These are phyloP conservation scores for Camellia japonica DNA, from an alignment of 148 eudicot species.

Conservation along the genomic window DNA sequence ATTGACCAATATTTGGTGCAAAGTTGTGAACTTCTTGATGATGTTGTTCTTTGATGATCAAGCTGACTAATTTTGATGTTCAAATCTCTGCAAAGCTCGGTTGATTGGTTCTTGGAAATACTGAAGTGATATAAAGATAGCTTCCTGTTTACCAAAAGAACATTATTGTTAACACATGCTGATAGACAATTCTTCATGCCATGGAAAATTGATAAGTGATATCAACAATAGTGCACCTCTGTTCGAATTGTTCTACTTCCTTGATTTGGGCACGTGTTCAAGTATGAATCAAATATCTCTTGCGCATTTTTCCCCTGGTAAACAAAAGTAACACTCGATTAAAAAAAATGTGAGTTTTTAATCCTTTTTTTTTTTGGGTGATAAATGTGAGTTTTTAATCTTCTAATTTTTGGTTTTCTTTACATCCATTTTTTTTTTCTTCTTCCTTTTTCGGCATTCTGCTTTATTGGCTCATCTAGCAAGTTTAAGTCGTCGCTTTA, in stretches of 20 bases:
- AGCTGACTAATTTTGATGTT: not conserved
- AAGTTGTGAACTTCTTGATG: not conserved
- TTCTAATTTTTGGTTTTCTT: too few species aligned
- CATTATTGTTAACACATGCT: not conserved
- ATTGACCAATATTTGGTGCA: not conserved
- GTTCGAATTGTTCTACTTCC: slow-evolving; percentile 96
- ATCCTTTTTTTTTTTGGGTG: not conserved
- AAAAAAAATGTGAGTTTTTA: not conserved
- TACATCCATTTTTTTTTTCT: not conserved
- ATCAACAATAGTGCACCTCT: slow-evolving; percentile 52
- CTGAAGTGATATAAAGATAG: slow-evolving; percentile 84
- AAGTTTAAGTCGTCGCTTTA: not conserved
- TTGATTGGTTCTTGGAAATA: slow-evolving; percentile 88
- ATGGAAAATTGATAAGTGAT: not conserved
- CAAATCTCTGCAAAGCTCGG: slow-evolving; percentile 39
- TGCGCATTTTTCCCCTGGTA: slow-evolving; percentile 68
- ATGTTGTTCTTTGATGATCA: not conserved
- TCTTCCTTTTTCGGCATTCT: not conserved
- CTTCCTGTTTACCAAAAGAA: slow-evolving; percentile 59
- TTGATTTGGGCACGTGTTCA: slow-evolving; percentile 89
- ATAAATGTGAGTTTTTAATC: not conserved
- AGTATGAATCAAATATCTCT: slow-evolving; percentile 61
- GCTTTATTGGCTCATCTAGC: not conserved
- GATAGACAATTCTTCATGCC: not conserved
- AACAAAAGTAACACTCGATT: not conserved